Evolutionary conservation across 2,329 filamentous ascomycete genomes (phyloP), one percentile per base, ranked within the genome.

Genomic region (Sporothrix protearum): DNA sequence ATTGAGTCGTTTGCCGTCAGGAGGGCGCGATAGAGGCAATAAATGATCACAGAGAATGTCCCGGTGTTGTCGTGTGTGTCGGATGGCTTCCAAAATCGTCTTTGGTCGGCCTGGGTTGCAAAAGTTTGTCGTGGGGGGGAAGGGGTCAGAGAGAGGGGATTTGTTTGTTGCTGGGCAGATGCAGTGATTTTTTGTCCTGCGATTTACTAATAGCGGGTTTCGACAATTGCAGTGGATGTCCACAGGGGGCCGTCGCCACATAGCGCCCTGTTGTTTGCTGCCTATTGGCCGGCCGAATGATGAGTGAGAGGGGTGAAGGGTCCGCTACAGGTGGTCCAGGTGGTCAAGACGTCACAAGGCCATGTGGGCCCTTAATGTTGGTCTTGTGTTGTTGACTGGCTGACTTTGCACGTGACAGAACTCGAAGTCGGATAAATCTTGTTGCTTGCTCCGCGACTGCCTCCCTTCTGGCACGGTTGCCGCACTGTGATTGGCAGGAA

Each of bases 401-500:
- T 45, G 55, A 59, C 19, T 10, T 12, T n/a, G n/a, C 59, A 64
- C 59, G 59, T 64, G 59, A 45, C 7, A 1, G 22, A 6, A 53
- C 2, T 28, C 3, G 22, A 19, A 4, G 16, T 33, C 59, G 59
- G 59, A 64, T 28, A 66, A 66, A 10, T 5, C 25, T 33, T 66
- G 63, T 49, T 66, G 42, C 45, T 2, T 49, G 10, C 28, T 30
- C 42, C 45, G 19, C 19, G 30, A 16, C n/a, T n/a, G 2, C 55
- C 30, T 39, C 9, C 7, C 19, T 42, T 36, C 57, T 39, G 28
- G 8, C 16, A 39, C 30, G 16, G 30, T 16, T 10, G 22, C 66
- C 28, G 55, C 42, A 16, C 19, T 59, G 33, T 70, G 70, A 71
- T 73, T 73, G 69, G 72, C 57, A 36, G 39, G 63, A 64, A 10